Evolutionary conservation across 140 eudicot genomes (phyloP).

Genomic region (Anethum foeniculum): DNA sequence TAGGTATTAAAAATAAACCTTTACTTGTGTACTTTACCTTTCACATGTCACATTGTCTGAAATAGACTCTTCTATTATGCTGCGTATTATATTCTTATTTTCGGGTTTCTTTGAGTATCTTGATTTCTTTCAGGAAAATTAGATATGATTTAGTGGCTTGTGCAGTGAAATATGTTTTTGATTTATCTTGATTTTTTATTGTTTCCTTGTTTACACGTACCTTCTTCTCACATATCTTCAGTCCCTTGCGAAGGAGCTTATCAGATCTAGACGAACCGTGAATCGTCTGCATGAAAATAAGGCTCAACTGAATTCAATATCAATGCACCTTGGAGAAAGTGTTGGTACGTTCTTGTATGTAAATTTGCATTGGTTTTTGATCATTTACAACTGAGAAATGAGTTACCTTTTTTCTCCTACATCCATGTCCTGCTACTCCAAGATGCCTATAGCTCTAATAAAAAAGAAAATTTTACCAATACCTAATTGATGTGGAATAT

Average conservation of each 20-base stretch:
- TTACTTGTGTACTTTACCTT: background rate
- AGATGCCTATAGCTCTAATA: background rate
- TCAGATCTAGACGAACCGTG: slow-evolving; percentile 81
- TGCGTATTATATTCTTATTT: background rate
- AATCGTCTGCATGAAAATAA: slow-evolving; percentile 89
- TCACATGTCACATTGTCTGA: background rate
- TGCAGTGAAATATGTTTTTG: background rate
- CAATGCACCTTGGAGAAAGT: slow-evolving; percentile 98
- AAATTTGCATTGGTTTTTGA: background rate
- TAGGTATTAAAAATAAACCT: background rate
- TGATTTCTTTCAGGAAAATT: background rate
- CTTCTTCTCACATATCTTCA: slow-evolving; percentile 28
- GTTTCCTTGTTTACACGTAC: background rate
- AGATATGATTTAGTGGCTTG: background rate
- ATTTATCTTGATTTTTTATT: background rate
- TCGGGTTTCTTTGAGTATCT: background rate
- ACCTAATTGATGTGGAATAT: background rate
- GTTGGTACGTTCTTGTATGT: slow-evolving; percentile 50
- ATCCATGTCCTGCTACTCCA: background rate
- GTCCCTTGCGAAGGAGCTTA: slow-evolving; percentile 87
- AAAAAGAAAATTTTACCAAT: background rate
- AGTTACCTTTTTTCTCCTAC: background rate
- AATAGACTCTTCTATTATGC: background rate
- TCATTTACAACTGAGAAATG: background rate
- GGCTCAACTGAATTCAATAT: slow-evolving; percentile 93